These are phyloP conservation scores for Linum usitatissimum DNA, from an alignment of 345 rosid species.

Conservation along the genomic window DNA sequence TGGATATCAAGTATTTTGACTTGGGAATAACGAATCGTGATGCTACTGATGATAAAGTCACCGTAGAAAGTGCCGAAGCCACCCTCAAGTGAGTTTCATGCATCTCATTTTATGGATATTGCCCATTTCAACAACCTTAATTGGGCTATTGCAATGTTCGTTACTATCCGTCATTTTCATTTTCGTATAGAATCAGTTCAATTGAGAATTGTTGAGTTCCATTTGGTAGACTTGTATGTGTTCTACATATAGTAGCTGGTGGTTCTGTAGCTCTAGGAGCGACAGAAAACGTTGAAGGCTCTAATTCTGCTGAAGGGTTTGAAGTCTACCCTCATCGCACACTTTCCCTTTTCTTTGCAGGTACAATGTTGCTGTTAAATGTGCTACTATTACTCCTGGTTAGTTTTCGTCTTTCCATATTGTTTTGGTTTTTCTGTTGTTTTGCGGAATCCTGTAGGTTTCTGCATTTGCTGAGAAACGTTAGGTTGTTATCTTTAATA, in stretches of 20 bases:
- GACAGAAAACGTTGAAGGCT: not conserved
- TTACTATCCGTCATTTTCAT: not conserved
- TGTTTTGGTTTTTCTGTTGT: not conserved
- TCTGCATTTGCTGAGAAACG: not conserved
- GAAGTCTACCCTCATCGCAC: not conserved
- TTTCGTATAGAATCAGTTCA: too few relatives aligned
- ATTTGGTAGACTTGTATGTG: not conserved
- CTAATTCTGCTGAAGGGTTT: not conserved
- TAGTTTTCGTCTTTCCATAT: conserved; percentile 14
- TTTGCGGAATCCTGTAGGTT: not conserved
- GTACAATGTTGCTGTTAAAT: conserved; percentile 92
- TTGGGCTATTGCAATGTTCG: not conserved
- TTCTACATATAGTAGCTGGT: not conserved
- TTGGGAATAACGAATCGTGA: conserved; percentile 85
- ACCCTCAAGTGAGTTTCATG: conserved; percentile 55
- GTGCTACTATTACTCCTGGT: conserved; percentile 99
- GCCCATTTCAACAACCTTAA: not conserved
- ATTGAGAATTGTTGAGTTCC: not conserved
- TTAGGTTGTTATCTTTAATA: too few relatives aligned
- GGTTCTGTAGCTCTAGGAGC: not conserved
- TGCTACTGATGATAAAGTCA: conserved; percentile 76
- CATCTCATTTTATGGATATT: not conserved
- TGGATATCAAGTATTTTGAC: conserved; percentile 87
- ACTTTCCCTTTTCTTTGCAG: conserved; percentile 28
- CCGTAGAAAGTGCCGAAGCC: conserved; percentile 79